Evolutionary conservation across 768 basidiomycete genomes (phyloP).

Genomic region (Termitomyces sp.): DNA sequence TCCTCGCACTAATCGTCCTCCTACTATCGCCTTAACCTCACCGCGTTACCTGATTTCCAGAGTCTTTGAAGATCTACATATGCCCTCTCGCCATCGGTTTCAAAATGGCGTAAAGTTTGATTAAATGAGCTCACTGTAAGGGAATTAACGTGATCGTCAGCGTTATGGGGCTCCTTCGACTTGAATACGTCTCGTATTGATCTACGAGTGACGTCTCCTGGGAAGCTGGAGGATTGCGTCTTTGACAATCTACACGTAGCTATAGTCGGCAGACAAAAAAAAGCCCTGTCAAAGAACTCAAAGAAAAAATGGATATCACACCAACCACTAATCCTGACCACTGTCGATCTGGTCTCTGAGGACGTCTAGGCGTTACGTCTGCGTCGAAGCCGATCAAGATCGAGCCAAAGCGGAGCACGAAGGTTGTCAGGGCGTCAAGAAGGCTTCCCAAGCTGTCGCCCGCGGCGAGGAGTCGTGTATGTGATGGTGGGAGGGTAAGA

Average conservation of each 20-base stretch:
- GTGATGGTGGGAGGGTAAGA: constrained; percentile 8
- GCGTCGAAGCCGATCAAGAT: constrained; percentile 2
- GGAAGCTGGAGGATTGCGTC: not conserved
- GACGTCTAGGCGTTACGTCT: not conserved
- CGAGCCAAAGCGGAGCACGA: not conserved
- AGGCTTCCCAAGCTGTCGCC: not conserved
- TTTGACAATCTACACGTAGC: constrained; percentile 4
- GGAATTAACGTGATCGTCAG: not conserved
- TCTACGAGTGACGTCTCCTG: not conserved
- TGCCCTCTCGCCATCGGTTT: constrained; percentile 1
- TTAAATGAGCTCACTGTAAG: constrained; percentile 5
- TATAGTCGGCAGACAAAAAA: not conserved
- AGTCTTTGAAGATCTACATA: constrained; percentile 6
- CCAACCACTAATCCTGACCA: not conserved
- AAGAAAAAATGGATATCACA: not conserved
- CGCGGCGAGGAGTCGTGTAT: not conserved
- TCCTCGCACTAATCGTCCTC: not conserved
- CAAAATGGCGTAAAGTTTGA: not conserved
- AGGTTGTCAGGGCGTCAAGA: not conserved
- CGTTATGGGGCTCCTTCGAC: not conserved
- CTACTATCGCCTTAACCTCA: not conserved
- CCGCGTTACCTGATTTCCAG: not conserved
- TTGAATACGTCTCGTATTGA: not conserved
- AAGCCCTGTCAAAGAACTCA: constrained; percentile 2
- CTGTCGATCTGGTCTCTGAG: not conserved